phyloP scores from a whole-genome alignment of 2,329 filamentous ascomycete genomes.

The Apiospora rasikravindrae region DNA sequence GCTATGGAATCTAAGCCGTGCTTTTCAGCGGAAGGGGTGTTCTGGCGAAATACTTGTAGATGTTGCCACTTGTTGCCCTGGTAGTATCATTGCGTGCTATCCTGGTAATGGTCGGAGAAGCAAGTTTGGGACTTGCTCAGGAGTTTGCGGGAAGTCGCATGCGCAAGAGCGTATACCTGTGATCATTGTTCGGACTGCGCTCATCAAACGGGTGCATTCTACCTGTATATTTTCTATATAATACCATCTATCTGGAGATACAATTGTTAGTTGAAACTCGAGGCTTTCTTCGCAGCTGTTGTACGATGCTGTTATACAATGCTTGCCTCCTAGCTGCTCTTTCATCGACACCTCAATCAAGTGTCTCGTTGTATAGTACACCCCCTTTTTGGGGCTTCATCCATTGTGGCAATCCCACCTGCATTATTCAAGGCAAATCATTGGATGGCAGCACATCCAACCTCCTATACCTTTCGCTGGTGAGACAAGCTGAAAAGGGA shows the following conservation, averaged over 20 bases:
- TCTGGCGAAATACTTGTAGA: neutral
- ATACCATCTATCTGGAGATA: neutral
- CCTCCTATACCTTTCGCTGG: neutral
- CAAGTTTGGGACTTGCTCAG: neutral
- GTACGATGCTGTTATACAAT: neutral
- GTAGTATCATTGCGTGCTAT: neutral
- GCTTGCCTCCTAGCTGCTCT: neutral
- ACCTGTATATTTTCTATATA: neutral
- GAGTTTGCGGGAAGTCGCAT: neutral
- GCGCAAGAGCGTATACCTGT: neutral
- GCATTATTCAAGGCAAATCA: neutral
- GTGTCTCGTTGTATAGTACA: neutral
- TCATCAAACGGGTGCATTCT: neutral
- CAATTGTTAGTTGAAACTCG: neutral
- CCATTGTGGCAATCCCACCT: neutral
- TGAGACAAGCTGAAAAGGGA: neutral
- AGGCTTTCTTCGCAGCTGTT: neutral
- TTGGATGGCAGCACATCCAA: neutral
- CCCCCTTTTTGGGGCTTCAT: neutral
- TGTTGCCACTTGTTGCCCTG: neutral
- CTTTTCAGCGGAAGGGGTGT: neutral
- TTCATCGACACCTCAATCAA: neutral
- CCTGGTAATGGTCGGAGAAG: neutral
- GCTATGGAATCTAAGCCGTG: neutral
- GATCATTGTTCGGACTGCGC: neutral